These are phyloP conservation scores for Hyaloscypha finlandica DNA, from an alignment of 495 filamentous ascomycete species.

Conservation along the genomic window DNA sequence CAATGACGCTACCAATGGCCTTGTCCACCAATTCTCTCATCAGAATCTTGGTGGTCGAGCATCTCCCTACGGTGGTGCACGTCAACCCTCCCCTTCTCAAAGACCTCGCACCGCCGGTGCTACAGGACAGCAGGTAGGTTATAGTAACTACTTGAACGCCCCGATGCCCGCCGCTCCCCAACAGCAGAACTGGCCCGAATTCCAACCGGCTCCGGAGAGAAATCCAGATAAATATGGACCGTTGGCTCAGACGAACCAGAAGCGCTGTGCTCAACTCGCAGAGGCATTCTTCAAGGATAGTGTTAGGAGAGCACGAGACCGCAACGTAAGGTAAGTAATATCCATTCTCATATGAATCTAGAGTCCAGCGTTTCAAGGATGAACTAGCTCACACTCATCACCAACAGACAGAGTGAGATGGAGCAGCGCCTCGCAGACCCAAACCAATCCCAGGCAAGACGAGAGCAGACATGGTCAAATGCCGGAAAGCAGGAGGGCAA, in stretches of 20 bases:
- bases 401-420: conserved; percentile 78
- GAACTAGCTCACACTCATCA: neutral
- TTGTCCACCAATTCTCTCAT: conserved; percentile 95
- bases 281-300: conserved; percentile 95
- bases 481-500: conserved; percentile 82
- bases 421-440: conserved; percentile 78
- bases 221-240: conserved; percentile 74
- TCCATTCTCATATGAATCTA: neutral
- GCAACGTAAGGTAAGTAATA: conserved; percentile 74
- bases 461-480: conserved; percentile 74
- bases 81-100: conserved; percentile 69
- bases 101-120: conserved; percentile 79
- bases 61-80: conserved; percentile 64
- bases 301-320: conserved; percentile 85
- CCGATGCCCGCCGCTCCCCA: conserved; percentile 56
- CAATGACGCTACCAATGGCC: conserved; percentile 75
- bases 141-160: conserved; percentile 64
- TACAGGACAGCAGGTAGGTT: conserved; percentile 56
- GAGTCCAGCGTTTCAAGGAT: neutral
- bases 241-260: conserved; percentile 65
- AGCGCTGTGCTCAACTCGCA: conserved; percentile 75
- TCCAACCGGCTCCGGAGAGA: conserved; percentile 64
- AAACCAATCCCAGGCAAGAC: conserved; percentile 69
- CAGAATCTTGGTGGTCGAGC: conserved; percentile 83
- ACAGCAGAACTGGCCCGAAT: conserved; percentile 41